Base-by-base conservation (phyloP, 371 early-diverging fungal genomes). In the Mucor circinelloides region DNA sequence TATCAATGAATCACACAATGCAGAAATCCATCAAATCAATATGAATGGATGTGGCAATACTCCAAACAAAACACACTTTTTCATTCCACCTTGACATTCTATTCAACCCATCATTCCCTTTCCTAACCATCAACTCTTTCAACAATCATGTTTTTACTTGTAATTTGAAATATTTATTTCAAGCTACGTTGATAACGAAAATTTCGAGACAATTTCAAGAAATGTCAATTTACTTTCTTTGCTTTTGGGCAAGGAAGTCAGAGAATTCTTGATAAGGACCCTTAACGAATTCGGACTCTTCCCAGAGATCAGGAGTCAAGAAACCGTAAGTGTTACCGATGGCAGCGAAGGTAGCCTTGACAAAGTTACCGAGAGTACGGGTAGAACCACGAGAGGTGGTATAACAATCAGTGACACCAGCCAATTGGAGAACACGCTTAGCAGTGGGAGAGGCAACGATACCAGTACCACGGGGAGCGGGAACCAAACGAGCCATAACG, bases 401-500 rank as follows among this genome's bases (percentile, higher is more conserved):
- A 90, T 97, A 99, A 87, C 96, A 94, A 87, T 99, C 99, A 75
- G 92, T 89, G 82, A 99, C 93, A 90, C 99, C 99, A 77, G 99
- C 99, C 68, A 99, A 89, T 86, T 96, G 90, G 75, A 99, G 91
- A 70, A 99, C 93, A 89, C 94, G 96, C 95, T 98, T 98, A 85
- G 97, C 94, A 73, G 95, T 93, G 52, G 97, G 95, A 72, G 97
- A 96, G 75, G 98, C 99, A 71, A 98, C 96, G 74, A 99, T 93
- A 79, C 99, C 99, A 79, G 99, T 97, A 93, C 69, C 69, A 60
- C 69, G 59, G 58, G 69, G 69, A 64, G 69, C 69, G 54, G 69
- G 69, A 32, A 69, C 99, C 58, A 99, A 85, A 82, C 97, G 95
- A 80, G 95, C 89, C 70, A 93, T 82, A 68, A 95, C 94, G 77